Base-by-base conservation (phyloP, 2,329 filamentous ascomycete species). In the Fusarium praegraminearum region DNA sequence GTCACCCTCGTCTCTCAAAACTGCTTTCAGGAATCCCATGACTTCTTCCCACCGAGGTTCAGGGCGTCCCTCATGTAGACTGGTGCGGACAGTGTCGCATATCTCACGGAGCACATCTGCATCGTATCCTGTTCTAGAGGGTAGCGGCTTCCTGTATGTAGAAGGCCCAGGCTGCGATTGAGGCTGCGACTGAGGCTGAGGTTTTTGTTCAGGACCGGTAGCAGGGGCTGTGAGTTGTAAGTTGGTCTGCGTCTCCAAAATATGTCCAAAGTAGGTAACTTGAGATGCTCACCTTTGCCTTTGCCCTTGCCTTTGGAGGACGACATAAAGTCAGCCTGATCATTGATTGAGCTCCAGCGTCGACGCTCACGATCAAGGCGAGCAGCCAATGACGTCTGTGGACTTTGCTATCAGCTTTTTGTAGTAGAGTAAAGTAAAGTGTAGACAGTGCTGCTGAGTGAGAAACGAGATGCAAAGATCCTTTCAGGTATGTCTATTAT, bases 11-110 rank as follows among this genome's bases (percentile, higher is more conserved):
- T 82, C 80, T 43, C 76, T 76, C 16, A 82, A 65, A 2, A 80
- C 77, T 2, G 78, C 75, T 15, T 80, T 73, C 18, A 86, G 68
- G 61, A 85, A 81, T 9, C 66, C 72, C 57, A 78, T 78, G n/a
- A 83, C 72, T 38, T 76, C 77, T n/a, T 79, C 76, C 20, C 74
- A 75, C 33, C 79, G 71, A 0, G 76, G 71, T 0, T 80, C 80
- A 3, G 80, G 71, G 7, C 76, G 75, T 11, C 76, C 69, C 9
- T 76, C 67, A 11, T 71, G 67, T 2, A 86, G 73, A 12, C 76
- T 78, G 4, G 70, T 67, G 4, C 84, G 79, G 35, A 83, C 75
- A 2, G 78, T 76, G 63, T 86, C 81, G 36, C 82, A 84, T 8
- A 86, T 76, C 18, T 79, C 70, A 6, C 84, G 72, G 3, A 76